Base-by-base conservation (phyloP, 2,329 filamentous ascomycete genomes). In the Ilyonectria robusta region DNA sequence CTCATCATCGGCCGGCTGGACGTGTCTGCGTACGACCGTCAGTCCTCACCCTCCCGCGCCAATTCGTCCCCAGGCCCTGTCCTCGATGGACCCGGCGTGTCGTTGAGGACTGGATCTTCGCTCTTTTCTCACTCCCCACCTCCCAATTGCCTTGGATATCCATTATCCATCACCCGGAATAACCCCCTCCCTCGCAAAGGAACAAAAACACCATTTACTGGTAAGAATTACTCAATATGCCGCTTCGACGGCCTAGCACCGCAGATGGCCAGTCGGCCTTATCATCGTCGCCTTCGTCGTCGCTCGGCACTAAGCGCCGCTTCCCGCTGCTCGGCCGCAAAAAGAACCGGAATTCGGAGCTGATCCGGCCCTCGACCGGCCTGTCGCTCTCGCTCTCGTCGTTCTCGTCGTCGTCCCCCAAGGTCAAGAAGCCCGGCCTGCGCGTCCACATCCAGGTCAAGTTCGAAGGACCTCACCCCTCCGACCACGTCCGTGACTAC, bases 401-500 rank as follows among this genome's bases (percentile, higher is more conserved):
- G 17, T 37, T 69, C 13, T 57, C 70, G 11, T 61, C 55, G 26
- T 40, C 66, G 23, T 46, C 64, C 17, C 37, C 65, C 35, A 75
- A 74, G 57, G 40, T 59, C 26, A 64, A 61, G 60, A 69, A 69
- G 26, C 61, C 73, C 23, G 66, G 72, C 23, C 77, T 87, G 31
- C 78, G 80, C 35, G 80, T 87, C 17, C 80, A 83, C 29, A 80
- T 86, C 58, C 81, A 81, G 33, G 78, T 86, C 72, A 82, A 78
- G 53, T 87, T 87, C 70, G 81, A 82, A 56, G 80, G 82, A 42
- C 84, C 84, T 7, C 75, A 83, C 53, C 79, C 82, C 50, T 81
- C 81, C 57, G 78, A 81, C 26, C 85, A 86, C 74, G 79, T 73
- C 55, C 81, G 83, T 55, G 81, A 80, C 65, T 88, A 88, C 72